Evolutionary conservation across 805 yeast genomes (phyloP), one percentile per base, ranked within the genome.

Genomic region (Kodamaea kakaduensis): DNA sequence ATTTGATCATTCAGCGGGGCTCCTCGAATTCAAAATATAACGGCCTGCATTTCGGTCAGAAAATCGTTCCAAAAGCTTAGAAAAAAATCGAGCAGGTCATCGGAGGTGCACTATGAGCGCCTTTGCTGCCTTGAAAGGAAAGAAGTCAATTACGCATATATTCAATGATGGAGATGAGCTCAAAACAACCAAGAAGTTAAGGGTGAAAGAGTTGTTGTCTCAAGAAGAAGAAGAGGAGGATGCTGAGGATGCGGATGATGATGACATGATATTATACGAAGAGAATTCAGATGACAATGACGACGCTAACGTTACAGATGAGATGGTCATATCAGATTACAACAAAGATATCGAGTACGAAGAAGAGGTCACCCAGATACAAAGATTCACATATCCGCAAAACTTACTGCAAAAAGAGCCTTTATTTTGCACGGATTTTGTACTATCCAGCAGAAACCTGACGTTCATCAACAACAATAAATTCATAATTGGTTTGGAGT

Each of bases 41-140:
- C n/a, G n/a, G n/a, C n/a, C n/a, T 25, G 6, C 17, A n/a, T 3
- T 17, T 9, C 10, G 13, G n/a, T 27, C 12, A 9, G 13, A 17
- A 17, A 15, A 17, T 8, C 21, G 7, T 14, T 26, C 17, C 16
- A 19, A 26, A 15, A 5, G 29, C n/a, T n/a, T 15, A 27, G 17
- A 23, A 31, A 31, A 31, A 31, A 31, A 25, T n/a, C 17, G 16
- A 17, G 14, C 15, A 25, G 17, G 15, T 31, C 28, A 31, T 23
- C 24, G 25, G 34, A 9, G 18, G 10, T 15, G 5, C 22, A 27
- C 17, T 9, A 35, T 35, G 38, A 35, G 38, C 30, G 38, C 38
- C 13, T 35, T 35, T 23, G 38, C 38, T 21, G 38, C 38, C 4
- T 18, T 35, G 6, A 35, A 35, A 20, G 27, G 26, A 4, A 35